A percentile compares a stretch with the other conserved stretches of the same genome.
Evolutionary conservation across 1,139 yeast genomes (phyloP).

Genomic region (Ashbya aceris): DNA sequence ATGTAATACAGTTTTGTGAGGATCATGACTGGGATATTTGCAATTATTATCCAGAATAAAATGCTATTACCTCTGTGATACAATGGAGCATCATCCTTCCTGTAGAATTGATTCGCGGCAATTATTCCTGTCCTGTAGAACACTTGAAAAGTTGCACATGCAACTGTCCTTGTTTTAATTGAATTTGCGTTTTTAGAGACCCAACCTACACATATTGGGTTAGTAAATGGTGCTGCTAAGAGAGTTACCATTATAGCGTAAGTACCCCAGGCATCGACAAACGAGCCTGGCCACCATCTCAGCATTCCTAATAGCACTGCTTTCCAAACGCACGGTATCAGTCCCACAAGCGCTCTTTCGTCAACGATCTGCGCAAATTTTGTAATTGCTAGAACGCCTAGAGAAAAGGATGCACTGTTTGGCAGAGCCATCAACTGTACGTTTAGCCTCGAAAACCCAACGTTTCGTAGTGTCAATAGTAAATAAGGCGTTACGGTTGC

Average conservation of each 20-base stretch:
- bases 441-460: slow-evolving; percentile 39
- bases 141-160: slow-evolving; percentile 56
- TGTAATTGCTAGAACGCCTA: slow-evolving; percentile 34
- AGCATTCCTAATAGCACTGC: slow-evolving; percentile 36
- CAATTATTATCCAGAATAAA: slow-evolving; percentile 33
- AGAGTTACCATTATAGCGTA: slow-evolving; percentile 38
- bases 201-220: slow-evolving; percentile 52
- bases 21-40: slow-evolving; percentile 22
- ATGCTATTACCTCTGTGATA: slow-evolving; percentile 48
- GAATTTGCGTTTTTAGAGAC: slow-evolving; percentile 52
- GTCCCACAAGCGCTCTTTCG: slow-evolving; percentile 31
- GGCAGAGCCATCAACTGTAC: slow-evolving; percentile 46
- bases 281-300: slow-evolving; percentile 42
- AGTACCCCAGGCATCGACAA: slow-evolving; percentile 41
- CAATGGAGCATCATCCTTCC: slow-evolving; percentile 47
- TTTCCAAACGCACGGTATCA: slow-evolving; percentile 35
- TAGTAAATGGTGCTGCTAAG: slow-evolving; percentile 37
- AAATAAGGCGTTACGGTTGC: slow-evolving; percentile 35
- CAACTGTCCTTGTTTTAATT: slow-evolving; percentile 47
- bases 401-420: slow-evolving; percentile 33
- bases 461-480: slow-evolving; percentile 35
- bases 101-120: slow-evolving; percentile 30
- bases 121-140: slow-evolving; percentile 49
- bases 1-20: slow-evolving; percentile 33
- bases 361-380: slow-evolving; percentile 36